These are phyloP conservation scores for Incumbomyces delicatus DNA, from an alignment of 2,329 filamentous ascomycete genomes.

Conservation along the genomic window DNA sequence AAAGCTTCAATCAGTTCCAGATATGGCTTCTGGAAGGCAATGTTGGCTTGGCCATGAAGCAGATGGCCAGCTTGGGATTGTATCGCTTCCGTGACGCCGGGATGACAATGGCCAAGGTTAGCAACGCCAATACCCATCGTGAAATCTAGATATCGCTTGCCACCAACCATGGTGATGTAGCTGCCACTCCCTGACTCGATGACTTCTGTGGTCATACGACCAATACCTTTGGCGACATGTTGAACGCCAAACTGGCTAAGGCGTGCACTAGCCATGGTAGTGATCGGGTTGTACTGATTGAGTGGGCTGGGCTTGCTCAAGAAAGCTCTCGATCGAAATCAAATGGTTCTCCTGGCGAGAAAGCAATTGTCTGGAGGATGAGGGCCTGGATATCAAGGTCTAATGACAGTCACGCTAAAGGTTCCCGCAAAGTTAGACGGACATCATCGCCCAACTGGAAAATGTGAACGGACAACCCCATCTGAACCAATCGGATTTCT, in stretches of 20 bases:
- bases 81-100: slow-evolving; percentile 27
- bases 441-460: too few species aligned
- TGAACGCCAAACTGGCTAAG: slow-evolving; percentile 20
- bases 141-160: slow-evolving; percentile 26
- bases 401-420: too few species aligned
- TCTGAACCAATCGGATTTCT: too few species aligned
- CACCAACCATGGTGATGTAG: slow-evolving; percentile 25
- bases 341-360: too few species aligned
- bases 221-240: slow-evolving; percentile 22
- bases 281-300: background rate
- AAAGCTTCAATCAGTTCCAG: slow-evolving; percentile 26
- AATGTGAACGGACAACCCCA: too few species aligned
- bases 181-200: slow-evolving; percentile 25
- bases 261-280: slow-evolving; percentile 17
- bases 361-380: too few species aligned
- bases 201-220: slow-evolving; percentile 21
- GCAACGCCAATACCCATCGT: slow-evolving; percentile 28
- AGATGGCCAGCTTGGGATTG: slow-evolving; percentile 29
- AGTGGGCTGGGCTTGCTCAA: too few species aligned
- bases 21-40: slow-evolving; percentile 32
- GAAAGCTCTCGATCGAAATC: too few species aligned
- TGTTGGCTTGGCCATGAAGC: slow-evolving; percentile 33
- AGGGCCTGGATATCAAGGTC: too few species aligned
- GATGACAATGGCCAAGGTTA: slow-evolving; percentile 30
- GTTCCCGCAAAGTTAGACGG: too few species aligned